Conservation (phyloP, 495 filamentous ascomycete genomes). For the Lophiotrema nucula region DNA sequence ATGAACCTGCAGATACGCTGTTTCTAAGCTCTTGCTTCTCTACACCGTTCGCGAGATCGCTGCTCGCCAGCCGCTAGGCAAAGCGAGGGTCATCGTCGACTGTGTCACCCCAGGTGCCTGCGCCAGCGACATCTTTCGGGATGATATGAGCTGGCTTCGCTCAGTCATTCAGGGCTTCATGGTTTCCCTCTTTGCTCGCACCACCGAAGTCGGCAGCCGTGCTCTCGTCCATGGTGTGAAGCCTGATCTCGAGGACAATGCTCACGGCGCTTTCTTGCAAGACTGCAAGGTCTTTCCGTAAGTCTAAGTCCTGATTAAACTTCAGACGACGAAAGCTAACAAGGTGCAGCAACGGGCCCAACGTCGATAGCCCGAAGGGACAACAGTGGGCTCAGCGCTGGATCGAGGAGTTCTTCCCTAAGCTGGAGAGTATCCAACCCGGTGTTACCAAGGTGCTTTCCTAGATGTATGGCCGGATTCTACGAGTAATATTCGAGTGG, state of each 20-base stretch:
- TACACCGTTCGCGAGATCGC: constrained; percentile 1
- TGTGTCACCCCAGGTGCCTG: constrained; percentile 44
- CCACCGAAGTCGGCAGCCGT: constrained; percentile 43
- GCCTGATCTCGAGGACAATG: constrained; percentile 34
- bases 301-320: neutral
- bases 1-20: constrained; percentile 9
- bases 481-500: no score
- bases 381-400: neutral
- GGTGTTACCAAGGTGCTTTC: constrained; percentile 6
- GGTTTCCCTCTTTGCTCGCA: constrained; percentile 31
- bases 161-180: neutral
- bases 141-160: constrained; percentile 14
- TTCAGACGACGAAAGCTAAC: neutral
- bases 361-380: neutral
- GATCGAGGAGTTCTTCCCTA: constrained; percentile 5
- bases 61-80: constrained; percentile 21
- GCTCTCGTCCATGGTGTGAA: constrained; percentile 42
- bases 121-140: constrained; percentile 34
- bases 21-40: constrained; percentile 1
- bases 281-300: constrained; percentile 24
- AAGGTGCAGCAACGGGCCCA: neutral
- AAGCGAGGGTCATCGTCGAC: constrained; percentile 41
- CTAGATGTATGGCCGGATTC: no score
- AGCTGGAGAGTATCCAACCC: constrained; percentile 6
- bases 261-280: constrained; percentile 37